These are phyloP conservation scores for Apiotrichum montevideense DNA, from an alignment of 1,284 basidiomycete species.

Conservation along the genomic window DNA sequence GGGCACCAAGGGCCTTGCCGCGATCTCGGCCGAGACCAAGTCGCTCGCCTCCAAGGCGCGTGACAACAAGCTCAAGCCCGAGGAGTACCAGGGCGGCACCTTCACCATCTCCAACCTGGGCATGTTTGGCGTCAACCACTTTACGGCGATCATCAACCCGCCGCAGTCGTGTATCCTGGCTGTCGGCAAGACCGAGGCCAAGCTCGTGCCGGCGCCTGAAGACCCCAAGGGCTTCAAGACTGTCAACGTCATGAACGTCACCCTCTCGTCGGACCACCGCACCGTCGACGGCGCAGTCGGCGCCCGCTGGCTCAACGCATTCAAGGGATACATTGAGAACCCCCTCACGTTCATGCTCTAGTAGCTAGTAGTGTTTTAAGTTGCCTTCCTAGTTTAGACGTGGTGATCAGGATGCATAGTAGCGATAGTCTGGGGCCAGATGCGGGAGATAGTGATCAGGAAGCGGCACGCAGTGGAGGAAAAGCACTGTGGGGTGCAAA, in stretches of 20 bases:
- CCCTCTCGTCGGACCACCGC: conserved; percentile 90
- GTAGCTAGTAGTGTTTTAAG: too few species aligned
- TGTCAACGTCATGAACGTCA: conserved; percentile 89
- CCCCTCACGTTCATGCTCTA: conserved; percentile 87
- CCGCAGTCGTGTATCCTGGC: conserved; percentile 98
- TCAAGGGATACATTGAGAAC: conserved; percentile 97
- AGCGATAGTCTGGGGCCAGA: too few species aligned
- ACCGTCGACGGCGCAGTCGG: conserved; percentile 90
- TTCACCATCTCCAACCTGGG: conserved; percentile 99
- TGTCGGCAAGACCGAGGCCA: conserved; percentile 79
- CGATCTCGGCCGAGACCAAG: conserved; percentile 90
- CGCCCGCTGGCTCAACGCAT: conserved; percentile 82
- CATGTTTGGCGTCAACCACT: conserved; percentile 93
- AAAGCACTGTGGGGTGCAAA: too few species aligned
- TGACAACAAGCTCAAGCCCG: conserved; percentile 89
- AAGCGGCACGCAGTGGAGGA: too few species aligned
- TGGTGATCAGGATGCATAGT: too few species aligned
- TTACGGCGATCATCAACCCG: conserved; percentile 99
- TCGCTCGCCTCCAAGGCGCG: conserved; percentile 88
- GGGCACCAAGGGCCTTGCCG: conserved; percentile 81
- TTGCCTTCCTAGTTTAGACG: too few species aligned
- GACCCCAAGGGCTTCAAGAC: conserved; percentile 91
- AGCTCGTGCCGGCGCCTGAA: conserved; percentile 73
- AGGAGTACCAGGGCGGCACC: conserved; percentile 97
- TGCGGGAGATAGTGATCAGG: too few species aligned